Conservation (phyloP, 495 filamentous ascomycete genomes). For the Platismatia glauca region DNA sequence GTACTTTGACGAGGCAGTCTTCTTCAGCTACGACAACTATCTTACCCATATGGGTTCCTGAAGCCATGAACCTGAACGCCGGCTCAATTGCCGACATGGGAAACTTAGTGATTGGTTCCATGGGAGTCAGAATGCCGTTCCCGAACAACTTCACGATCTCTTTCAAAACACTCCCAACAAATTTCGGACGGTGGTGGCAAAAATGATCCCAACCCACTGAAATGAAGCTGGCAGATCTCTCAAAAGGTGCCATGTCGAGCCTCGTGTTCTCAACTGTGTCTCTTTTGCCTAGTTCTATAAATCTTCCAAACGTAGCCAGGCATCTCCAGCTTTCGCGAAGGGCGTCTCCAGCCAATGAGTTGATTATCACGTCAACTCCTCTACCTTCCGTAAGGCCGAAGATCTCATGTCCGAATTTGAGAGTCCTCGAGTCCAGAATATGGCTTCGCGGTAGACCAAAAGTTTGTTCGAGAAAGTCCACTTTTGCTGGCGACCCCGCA, state of each 20-base stretch:
- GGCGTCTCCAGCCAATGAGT: constrained; percentile 16
- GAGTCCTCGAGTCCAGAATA: constrained; percentile 20
- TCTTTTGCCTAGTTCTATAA: constrained; percentile 38
- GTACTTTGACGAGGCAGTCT: constrained; percentile 18
- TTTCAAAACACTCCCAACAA: constrained; percentile 31
- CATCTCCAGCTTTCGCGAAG: constrained; percentile 22
- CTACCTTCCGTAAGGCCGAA: constrained; percentile 11
- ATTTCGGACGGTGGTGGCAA: constrained; percentile 30
- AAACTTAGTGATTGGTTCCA: constrained; percentile 12
- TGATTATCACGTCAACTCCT: constrained; percentile 21
- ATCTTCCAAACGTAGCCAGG: constrained; percentile 38
- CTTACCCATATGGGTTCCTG: constrained; percentile 17
- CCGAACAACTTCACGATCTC: constrained; percentile 26
- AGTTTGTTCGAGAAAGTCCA: constrained; percentile 11
- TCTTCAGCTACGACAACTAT: constrained; percentile 15
- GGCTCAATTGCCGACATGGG: constrained; percentile 31
- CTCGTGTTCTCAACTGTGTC: constrained; percentile 30
- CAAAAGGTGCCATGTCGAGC: constrained; percentile 13
- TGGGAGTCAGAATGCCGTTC: not conserved
- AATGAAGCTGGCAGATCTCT: constrained; percentile 27
- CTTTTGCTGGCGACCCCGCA: constrained; percentile 16
- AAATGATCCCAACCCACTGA: constrained; percentile 40
- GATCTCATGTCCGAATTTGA: constrained; percentile 2
- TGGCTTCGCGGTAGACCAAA: constrained; percentile 19
- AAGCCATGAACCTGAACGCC: constrained; percentile 40